A percentile compares a stretch with the other conserved stretches of the same genome.
Conservation (phyloP, 805 yeast genomes). For the Saccharomycopsis selenospora region DNA sequence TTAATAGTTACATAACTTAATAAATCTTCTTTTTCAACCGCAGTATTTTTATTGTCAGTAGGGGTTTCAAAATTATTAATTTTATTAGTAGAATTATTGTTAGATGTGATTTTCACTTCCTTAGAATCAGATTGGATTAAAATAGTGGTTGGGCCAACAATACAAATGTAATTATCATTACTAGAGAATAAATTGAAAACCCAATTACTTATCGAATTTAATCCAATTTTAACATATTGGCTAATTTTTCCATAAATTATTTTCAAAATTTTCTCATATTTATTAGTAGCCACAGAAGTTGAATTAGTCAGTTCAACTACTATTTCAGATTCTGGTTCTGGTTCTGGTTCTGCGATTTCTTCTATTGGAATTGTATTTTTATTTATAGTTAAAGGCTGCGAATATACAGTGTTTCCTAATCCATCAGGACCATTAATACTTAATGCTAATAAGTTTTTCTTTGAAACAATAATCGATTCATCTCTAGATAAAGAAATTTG, state of each 20-base stretch:
- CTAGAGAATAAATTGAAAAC: slow-evolving; percentile 2
- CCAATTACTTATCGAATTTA: background rate
- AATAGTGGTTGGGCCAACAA: slow-evolving; percentile 18
- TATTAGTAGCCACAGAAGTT: background rate
- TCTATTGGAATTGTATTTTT: background rate
- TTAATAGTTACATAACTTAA: slow-evolving; percentile 34
- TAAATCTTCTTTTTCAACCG: slow-evolving; percentile 28
- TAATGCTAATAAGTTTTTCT: slow-evolving; percentile 32
- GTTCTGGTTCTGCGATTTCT: background rate
- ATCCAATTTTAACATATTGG: background rate
- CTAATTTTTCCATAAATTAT: background rate
- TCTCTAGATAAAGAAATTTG: slow-evolving; percentile 30
- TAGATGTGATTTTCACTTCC: background rate
- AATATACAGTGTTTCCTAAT: slow-evolving; percentile 19
- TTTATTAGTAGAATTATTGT: background rate
- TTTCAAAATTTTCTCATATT: background rate
- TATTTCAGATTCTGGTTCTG: background rate
- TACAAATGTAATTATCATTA: slow-evolving; percentile 8
- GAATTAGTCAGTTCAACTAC: background rate
- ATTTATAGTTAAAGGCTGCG: background rate
- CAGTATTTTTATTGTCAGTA: slow-evolving; percentile 20
- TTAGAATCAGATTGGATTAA: slow-evolving; percentile 7
- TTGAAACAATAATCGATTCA: slow-evolving; percentile 34
- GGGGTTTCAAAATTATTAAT: background rate
- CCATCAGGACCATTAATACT: slow-evolving; percentile 39